Evolutionary conservation across 139 green algal genomes (phyloP).

Genomic region (Mychonastes homosphaera): DNA sequence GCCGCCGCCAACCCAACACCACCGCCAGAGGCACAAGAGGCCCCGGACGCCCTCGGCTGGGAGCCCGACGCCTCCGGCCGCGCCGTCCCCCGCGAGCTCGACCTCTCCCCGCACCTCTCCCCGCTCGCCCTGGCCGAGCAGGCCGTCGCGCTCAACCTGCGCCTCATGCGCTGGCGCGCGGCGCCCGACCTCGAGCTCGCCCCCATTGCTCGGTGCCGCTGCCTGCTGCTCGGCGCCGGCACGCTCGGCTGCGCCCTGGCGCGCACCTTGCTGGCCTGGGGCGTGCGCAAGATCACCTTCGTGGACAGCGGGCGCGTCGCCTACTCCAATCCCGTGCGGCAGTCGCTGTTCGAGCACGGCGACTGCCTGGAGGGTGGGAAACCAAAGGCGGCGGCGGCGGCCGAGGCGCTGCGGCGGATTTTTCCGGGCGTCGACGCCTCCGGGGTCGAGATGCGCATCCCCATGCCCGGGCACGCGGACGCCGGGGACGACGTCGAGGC

Average conservation of each 20-base stretch:
- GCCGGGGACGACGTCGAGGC: conserved; percentile 10
- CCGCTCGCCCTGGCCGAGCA: conserved; percentile 45
- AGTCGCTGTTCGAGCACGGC: conserved; percentile 79
- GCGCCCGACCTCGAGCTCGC: conserved; percentile 61
- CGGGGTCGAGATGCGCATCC: conserved; percentile 55
- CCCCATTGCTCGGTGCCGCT: conserved; percentile 42
- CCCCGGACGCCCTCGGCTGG: conserved; percentile 54
- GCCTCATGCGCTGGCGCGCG: conserved; percentile 92
- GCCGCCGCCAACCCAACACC: no score
- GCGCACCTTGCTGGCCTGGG: conserved; percentile 83
- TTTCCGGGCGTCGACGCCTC: conserved; percentile 45
- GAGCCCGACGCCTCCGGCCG: conserved; percentile 51
- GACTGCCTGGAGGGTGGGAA: conserved; percentile 80
- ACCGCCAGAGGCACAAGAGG: conserved; percentile 2
- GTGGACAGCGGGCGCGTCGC: conserved; percentile 72
- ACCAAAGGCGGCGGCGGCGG: conserved; percentile 78
- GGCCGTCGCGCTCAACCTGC: conserved; percentile 86
- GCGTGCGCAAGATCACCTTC: conserved; percentile 75
- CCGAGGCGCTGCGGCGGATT: conserved; percentile 56
- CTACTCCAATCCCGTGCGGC: conserved; percentile 84
- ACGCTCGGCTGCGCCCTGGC: conserved; percentile 90
- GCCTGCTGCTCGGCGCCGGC: conserved; percentile 85
- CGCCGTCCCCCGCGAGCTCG: no score
- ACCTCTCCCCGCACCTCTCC: conserved; percentile 66
- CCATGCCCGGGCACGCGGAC: conserved; percentile 80